phyloP scores from a whole-genome alignment of 164 flowering plant genomes.

The Kingdonia uniflora region DNA sequence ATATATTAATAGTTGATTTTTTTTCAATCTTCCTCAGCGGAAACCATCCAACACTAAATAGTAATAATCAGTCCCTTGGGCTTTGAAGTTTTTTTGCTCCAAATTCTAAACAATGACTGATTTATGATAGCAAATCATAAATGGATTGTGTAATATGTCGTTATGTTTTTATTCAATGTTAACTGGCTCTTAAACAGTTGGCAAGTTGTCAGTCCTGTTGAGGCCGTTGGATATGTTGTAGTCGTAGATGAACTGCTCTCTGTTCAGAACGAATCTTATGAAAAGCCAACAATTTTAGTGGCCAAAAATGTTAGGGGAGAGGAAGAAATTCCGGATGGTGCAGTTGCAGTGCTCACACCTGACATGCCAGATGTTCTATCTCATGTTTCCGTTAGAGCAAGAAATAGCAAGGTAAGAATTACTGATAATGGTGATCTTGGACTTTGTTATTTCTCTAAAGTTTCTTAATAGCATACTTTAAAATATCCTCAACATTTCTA shows the following conservation, averaged over 20 bases:
- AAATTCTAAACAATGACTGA: too few species aligned
- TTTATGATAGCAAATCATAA: too few species aligned
- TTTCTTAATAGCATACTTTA: too few species aligned
- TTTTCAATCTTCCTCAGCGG: too few species aligned
- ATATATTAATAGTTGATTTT: too few species aligned
- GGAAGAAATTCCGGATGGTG: conserved; percentile 98
- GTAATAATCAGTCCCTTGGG: too few species aligned
- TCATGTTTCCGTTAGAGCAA: conserved; percentile 98
- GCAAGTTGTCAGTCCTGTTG: conserved; percentile 98
- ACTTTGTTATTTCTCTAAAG: too few species aligned
- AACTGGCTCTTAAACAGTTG: conserved; percentile 58
- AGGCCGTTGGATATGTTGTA: conserved; percentile 71
- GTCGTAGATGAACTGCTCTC: conserved; percentile 83
- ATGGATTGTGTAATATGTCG: too few species aligned
- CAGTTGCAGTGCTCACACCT: conserved; percentile 94
- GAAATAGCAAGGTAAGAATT: conserved; percentile 73
- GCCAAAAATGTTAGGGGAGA: conserved; percentile 92
- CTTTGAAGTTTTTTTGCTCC: too few species aligned
- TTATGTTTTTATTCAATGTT: conserved; percentile 15
- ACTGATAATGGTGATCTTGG: too few species aligned
- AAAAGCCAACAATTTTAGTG: conserved; percentile 68
- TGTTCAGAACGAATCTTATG: conserved; percentile 78
- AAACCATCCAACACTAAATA: too few species aligned
- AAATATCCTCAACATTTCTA: too few species aligned
- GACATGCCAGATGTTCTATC: conserved; percentile 99